phyloP scores from a whole-genome alignment of 2,329 filamentous ascomycete species.

The Fusarium praegraminearum region DNA sequence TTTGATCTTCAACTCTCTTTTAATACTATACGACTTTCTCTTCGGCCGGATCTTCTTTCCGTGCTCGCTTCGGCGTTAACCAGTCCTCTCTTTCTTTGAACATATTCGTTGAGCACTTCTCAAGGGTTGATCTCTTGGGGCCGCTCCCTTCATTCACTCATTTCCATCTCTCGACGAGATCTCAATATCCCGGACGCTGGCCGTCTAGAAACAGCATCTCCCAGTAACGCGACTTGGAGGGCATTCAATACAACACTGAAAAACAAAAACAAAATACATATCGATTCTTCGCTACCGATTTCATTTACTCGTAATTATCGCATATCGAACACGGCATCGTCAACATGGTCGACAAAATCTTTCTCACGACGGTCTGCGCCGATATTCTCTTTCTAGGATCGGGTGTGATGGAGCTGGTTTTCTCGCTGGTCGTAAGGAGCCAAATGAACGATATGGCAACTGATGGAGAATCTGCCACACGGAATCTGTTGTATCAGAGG shows the following conservation, averaged over 20 bases:
- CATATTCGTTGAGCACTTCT: slow-evolving; percentile 19
- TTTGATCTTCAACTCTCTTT: slow-evolving; percentile 17
- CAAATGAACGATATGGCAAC: slow-evolving; percentile 57
- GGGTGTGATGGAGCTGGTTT: slow-evolving; percentile 67
- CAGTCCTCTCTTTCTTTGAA: slow-evolving; percentile 19
- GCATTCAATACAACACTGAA: slow-evolving; percentile 5
- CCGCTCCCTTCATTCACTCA: slow-evolving; percentile 20
- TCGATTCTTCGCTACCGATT: slow-evolving; percentile 3
- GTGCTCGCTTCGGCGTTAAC: slow-evolving; percentile 33
- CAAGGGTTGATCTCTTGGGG: slow-evolving; percentile 35
- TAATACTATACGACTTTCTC: slow-evolving; percentile 28
- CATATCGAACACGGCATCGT: slow-evolving; percentile 1
- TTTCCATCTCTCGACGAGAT: slow-evolving; percentile 44
- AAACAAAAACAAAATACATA: background rate
- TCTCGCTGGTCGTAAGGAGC: slow-evolving; percentile 65
- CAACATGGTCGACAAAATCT: slow-evolving; percentile 67
- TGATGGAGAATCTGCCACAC: slow-evolving; percentile 62
- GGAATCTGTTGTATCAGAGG: slow-evolving; percentile 64
- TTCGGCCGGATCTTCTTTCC: slow-evolving; percentile 21
- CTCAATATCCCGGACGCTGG: slow-evolving; percentile 42
- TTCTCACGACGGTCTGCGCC: slow-evolving; percentile 61
- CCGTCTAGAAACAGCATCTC: slow-evolving; percentile 38
- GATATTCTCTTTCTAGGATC: slow-evolving; percentile 66
- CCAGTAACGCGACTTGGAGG: slow-evolving; percentile 7
- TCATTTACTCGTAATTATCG: slow-evolving; percentile 2